A percentile compares a stretch with the other conserved stretches of the same genome.
Evolutionary conservation across 306 rosid species (phyloP).

Genomic region (Prunus armeniaca): DNA sequence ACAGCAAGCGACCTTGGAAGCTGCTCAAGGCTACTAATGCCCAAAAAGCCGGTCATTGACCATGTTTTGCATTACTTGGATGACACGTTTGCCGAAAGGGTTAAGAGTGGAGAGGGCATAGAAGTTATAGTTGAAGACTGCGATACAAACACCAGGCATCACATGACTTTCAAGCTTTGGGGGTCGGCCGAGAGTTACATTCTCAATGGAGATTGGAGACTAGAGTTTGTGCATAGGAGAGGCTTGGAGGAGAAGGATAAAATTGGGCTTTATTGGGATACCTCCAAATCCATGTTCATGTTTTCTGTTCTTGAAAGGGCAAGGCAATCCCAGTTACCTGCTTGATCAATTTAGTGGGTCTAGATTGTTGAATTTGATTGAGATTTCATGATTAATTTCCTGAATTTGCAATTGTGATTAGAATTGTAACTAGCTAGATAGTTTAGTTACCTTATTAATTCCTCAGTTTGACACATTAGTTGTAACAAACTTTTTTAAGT

Average conservation of each 20-base stretch:
- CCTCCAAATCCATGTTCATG: slow-evolving; percentile 17
- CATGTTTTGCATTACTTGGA: not conserved
- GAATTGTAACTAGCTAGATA: too few relatives aligned
- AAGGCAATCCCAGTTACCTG: not conserved
- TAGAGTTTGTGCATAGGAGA: slow-evolving; percentile 20
- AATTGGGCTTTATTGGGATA: slow-evolving; percentile 37
- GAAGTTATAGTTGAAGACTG: slow-evolving; percentile 23
- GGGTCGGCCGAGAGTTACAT: slow-evolving; percentile 3
- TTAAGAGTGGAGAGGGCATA: not conserved
- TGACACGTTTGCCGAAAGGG: not conserved
- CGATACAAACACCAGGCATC: slow-evolving; percentile 31
- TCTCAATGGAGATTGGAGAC: too few relatives aligned
- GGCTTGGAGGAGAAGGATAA: slow-evolving; percentile 25
- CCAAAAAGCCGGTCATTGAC: not conserved
- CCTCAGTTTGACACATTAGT: too few relatives aligned
- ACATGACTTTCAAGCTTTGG: slow-evolving; percentile 31
- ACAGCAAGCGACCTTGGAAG: not conserved
- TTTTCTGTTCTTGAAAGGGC: slow-evolving; percentile 18
- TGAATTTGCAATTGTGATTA: too few relatives aligned
- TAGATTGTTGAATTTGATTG: too few relatives aligned
- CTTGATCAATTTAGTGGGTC: not conserved
- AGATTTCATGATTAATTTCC: too few relatives aligned
- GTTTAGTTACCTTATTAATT: too few relatives aligned
- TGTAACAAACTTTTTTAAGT: too few relatives aligned
- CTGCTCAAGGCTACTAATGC: not conserved